Conservation (phyloP, 2,329 filamentous ascomycete genomes). For the Byssothecium circinans region DNA sequence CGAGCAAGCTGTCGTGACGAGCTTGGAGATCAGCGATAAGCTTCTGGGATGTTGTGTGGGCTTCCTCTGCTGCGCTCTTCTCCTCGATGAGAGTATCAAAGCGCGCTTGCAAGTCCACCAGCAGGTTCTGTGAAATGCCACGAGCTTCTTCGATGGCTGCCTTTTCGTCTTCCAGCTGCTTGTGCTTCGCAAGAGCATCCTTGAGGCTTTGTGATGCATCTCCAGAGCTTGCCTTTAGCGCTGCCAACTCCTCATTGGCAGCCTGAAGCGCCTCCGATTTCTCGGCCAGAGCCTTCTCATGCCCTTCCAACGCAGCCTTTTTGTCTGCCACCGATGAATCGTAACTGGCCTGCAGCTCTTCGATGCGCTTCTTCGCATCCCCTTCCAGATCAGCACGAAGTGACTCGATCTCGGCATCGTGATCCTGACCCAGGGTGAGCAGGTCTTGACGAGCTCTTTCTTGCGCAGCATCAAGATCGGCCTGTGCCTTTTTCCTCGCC, state of each 20-base stretch:
- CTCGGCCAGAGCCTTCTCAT: slow-evolving; percentile 25
- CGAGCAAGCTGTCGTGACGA: slow-evolving; percentile 29
- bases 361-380: slow-evolving; percentile 38
- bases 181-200: slow-evolving; percentile 26
- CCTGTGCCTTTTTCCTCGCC: slow-evolving; percentile 25
- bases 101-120: slow-evolving; percentile 26
- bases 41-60: slow-evolving; percentile 15
- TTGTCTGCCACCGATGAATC: slow-evolving; percentile 36
- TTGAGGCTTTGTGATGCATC: slow-evolving; percentile 26
- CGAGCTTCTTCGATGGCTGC: slow-evolving; percentile 22
- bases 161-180: slow-evolving; percentile 29
- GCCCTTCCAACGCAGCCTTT: slow-evolving; percentile 22
- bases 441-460: slow-evolving; percentile 34
- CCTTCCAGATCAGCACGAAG: slow-evolving; percentile 40
- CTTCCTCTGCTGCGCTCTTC: slow-evolving; percentile 18
- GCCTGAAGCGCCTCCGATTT: slow-evolving; percentile 22
- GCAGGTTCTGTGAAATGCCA: slow-evolving; percentile 21
- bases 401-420: slow-evolving; percentile 39
- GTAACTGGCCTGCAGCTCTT: slow-evolving; percentile 36
- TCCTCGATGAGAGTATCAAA: slow-evolving; percentile 25
- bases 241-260: slow-evolving; percentile 21
- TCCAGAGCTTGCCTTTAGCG: slow-evolving; percentile 24
- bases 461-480: slow-evolving; percentile 30
- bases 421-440: slow-evolving; percentile 35
- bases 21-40: slow-evolving; percentile 32